Conservation (phyloP, 2,329 filamentous ascomycete genomes). For the Verticillium nonalfalfae region DNA sequence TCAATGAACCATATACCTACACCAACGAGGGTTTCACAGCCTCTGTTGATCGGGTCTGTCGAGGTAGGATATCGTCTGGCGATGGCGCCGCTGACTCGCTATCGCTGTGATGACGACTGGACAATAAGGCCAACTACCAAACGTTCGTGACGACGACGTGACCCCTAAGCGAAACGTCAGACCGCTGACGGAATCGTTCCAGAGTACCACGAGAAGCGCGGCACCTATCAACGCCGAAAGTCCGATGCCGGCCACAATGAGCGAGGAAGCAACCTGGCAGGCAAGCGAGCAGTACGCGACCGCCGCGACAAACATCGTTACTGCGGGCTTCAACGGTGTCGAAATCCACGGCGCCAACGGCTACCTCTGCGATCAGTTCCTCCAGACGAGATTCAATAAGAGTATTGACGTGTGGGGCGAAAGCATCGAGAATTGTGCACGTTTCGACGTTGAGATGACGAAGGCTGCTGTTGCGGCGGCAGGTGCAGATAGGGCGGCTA, state of each 20-base stretch:
- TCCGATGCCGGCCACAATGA: conserved; percentile 56
- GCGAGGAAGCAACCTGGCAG: conserved; percentile 56
- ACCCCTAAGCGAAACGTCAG: not conserved
- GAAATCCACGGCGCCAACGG: conserved; percentile 53
- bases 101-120: conserved; percentile 15
- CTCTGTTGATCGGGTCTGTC: conserved; percentile 9
- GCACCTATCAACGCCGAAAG: conserved; percentile 39
- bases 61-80: conserved; percentile 14
- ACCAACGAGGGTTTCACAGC: conserved; percentile 10
- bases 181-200: not conserved
- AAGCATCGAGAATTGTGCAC: conserved; percentile 43
- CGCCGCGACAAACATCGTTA: conserved; percentile 48
- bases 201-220: conserved; percentile 24
- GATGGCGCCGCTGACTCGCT: conserved; percentile 14
- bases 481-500: conserved; percentile 43
- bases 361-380: conserved; percentile 60
- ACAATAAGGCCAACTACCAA: conserved; percentile 9
- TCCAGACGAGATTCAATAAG: conserved; percentile 42
- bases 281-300: conserved; percentile 56
- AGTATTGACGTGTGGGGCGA: conserved; percentile 50
- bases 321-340: conserved; percentile 64
- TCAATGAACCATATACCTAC: not conserved
- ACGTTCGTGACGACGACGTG: conserved; percentile 1
- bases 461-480: conserved; percentile 31
- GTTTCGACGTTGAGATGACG: conserved; percentile 43